Conservation (phyloP, 371 early-diverging fungal species). For the Capillidium rhysosporum region DNA sequence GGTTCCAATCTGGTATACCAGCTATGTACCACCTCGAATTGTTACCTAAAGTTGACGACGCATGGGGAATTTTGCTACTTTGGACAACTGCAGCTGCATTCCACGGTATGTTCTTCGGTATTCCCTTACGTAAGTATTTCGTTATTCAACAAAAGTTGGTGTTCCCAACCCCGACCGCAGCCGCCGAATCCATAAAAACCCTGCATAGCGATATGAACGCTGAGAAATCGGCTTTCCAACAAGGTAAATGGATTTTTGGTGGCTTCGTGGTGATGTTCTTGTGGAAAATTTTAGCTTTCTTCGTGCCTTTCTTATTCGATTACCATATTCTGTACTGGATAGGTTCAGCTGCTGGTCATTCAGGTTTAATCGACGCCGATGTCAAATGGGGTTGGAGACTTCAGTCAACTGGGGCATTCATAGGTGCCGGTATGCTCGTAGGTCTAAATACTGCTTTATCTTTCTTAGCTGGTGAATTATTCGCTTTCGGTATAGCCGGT, state of each 20-base stretch:
- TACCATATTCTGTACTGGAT: constrained; percentile 37
- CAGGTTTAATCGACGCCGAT: constrained; percentile 28
- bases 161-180: constrained; percentile 49
- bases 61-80: constrained; percentile 24
- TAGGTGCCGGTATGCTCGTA: constrained; percentile 47
- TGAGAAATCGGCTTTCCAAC: constrained; percentile 16
- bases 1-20: constrained; percentile 45
- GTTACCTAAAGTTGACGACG: constrained; percentile 19
- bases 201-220: constrained; percentile 29
- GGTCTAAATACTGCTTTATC: constrained; percentile 25
- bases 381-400: constrained; percentile 31
- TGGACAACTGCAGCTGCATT: constrained; percentile 40
- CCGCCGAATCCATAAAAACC: constrained; percentile 40
- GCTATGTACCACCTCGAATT: constrained; percentile 41
- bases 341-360: constrained; percentile 20
- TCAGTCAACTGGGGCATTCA: constrained; percentile 32
- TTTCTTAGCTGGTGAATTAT: background rate
- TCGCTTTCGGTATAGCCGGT: background rate
- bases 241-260: constrained; percentile 24
- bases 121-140: constrained; percentile 47
- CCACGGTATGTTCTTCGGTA: constrained; percentile 52
- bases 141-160: constrained; percentile 42
- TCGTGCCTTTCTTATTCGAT: constrained; percentile 29
- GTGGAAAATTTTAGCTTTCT: constrained; percentile 26
- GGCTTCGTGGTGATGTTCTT: constrained; percentile 23